Evolutionary conservation across 768 basidiomycete species (phyloP).

Genomic region (Suillus tomentosus): DNA sequence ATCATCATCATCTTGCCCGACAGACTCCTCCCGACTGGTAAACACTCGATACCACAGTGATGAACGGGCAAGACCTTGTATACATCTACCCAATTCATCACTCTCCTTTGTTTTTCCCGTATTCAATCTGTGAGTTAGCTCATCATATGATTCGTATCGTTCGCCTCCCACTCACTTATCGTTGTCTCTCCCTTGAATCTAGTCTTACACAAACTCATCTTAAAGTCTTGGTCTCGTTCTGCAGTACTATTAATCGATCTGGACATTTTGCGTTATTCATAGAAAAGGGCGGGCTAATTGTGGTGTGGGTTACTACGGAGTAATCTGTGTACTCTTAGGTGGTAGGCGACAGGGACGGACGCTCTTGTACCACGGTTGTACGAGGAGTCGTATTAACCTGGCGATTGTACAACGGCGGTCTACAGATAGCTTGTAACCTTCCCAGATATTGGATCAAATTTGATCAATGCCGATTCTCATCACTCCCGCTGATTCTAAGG

Average conservation of each 20-base stretch:
- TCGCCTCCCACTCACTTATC: not conserved
- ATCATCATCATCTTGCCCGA: too few relatives aligned
- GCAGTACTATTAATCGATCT: not conserved
- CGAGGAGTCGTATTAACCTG: not conserved
- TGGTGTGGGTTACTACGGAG: not conserved
- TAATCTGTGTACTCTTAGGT: conserved; percentile 1
- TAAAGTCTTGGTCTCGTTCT: not conserved
- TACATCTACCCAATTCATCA: not conserved
- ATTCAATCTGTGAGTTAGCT: not conserved
- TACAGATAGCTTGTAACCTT: conserved; percentile 4
- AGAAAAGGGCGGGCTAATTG: not conserved
- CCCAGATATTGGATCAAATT: not conserved
- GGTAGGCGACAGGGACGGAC: not conserved
- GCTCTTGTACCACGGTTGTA: not conserved
- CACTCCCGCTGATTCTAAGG: not conserved
- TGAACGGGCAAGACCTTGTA: not conserved
- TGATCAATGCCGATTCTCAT: not conserved
- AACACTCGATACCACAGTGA: not conserved
- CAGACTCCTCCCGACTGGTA: conserved; percentile 2
- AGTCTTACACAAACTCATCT: not conserved
- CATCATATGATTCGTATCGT: too few relatives aligned
- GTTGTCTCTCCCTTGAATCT: not conserved
- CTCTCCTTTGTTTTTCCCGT: not conserved
- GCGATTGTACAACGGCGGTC: not conserved
- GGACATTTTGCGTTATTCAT: not conserved